A percentile compares a stretch with the other conserved stretches of the same genome.
Conservation (phyloP, 2,329 filamentous ascomycete genomes). For the Penicillium sp. region DNA sequence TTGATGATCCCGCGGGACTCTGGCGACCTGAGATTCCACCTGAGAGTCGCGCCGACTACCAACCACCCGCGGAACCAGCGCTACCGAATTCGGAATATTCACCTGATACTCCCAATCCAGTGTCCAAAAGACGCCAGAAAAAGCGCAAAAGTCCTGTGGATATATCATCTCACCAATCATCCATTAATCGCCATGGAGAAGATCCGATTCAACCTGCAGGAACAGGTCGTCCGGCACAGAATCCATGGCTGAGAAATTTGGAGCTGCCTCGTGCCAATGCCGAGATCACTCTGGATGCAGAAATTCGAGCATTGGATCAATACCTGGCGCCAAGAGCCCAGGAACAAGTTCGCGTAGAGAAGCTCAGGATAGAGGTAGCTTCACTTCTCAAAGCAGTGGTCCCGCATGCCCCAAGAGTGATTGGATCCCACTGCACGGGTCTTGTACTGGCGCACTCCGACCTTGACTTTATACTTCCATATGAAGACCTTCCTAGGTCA, state of each 20-base stretch:
- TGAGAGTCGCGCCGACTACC: slow-evolving; percentile 15
- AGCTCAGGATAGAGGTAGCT: slow-evolving; percentile 29
- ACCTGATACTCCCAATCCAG: neutral
- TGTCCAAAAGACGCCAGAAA: slow-evolving; percentile 5
- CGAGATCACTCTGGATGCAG: slow-evolving; percentile 38
- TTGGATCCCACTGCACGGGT: slow-evolving; percentile 55
- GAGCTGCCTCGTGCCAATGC: slow-evolving; percentile 25
- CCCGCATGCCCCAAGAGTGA: slow-evolving; percentile 41
- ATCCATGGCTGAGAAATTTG: slow-evolving; percentile 33
- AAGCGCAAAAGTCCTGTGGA: neutral
- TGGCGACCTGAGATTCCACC: slow-evolving; percentile 18
- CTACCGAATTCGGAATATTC: neutral
- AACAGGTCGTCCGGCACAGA: slow-evolving; percentile 19
- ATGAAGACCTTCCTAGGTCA: slow-evolving; percentile 26
- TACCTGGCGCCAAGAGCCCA: slow-evolving; percentile 45
- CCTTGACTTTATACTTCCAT: slow-evolving; percentile 50
- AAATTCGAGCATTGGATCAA: slow-evolving; percentile 47
- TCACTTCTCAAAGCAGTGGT: slow-evolving; percentile 27
- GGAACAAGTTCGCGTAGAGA: slow-evolving; percentile 39
- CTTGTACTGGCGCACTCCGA: slow-evolving; percentile 54
- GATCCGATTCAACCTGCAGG: slow-evolving; percentile 15
- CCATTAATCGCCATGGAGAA: neutral
- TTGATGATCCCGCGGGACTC: slow-evolving; percentile 14
- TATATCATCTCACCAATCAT: neutral
- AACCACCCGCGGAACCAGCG: slow-evolving; percentile 3